Evolutionary conservation across 768 basidiomycete genomes (phyloP).

Genomic region (Russula sp.): DNA sequence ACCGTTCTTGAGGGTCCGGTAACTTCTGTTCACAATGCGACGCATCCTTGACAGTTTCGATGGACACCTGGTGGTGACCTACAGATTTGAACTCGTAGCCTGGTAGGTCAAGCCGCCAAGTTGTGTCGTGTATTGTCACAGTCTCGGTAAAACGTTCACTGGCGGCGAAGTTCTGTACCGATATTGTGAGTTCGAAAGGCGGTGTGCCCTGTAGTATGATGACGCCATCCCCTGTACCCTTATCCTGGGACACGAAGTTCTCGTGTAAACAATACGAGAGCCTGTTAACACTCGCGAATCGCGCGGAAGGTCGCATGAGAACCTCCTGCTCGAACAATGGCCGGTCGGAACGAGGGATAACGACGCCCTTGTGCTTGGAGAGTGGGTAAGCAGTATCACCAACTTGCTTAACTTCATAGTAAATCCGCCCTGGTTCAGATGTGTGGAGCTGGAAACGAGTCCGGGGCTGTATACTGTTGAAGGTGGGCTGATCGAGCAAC

Average conservation of each 20-base stretch:
- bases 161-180: constrained; percentile 67
- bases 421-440: constrained; percentile 68
- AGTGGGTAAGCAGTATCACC: constrained; percentile 83
- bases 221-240: constrained; percentile 47
- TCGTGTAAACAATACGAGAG: constrained; percentile 75
- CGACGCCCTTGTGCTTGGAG: constrained; percentile 51
- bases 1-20: constrained; percentile 52
- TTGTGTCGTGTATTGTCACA: constrained; percentile 41
- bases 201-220: constrained; percentile 76
- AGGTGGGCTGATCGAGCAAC: constrained; percentile 68
- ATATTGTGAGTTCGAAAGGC: constrained; percentile 77
- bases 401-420: constrained; percentile 86
- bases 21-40: constrained; percentile 74
- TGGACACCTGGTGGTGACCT: constrained; percentile 72
- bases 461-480: constrained; percentile 77
- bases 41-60: constrained; percentile 74
- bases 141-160: constrained; percentile 56
- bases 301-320: constrained; percentile 69
- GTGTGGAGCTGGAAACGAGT: constrained; percentile 81
- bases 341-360: constrained; percentile 63
- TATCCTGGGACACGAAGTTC: constrained; percentile 49
- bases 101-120: constrained; percentile 71
- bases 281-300: constrained; percentile 61
- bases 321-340: constrained; percentile 85
- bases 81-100: constrained; percentile 70